Base-by-base conservation (phyloP, 768 basidiomycete species). In the Sarcomyxa edulis region DNA sequence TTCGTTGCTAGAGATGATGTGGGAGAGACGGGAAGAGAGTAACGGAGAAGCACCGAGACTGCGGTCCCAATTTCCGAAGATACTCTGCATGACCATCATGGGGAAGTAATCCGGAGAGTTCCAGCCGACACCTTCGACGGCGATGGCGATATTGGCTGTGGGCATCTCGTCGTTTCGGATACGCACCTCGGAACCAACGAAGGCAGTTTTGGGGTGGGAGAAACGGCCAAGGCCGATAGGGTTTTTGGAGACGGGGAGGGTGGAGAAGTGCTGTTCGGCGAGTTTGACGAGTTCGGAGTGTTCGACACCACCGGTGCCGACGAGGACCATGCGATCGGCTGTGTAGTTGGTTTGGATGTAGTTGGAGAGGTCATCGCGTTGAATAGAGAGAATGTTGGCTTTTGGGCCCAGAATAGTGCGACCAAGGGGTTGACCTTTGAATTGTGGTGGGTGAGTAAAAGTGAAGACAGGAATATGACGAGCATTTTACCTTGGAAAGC, bases 1-100 rank as follows among this genome's bases (percentile, higher is more conserved):
- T 73, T 90, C 88, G 76, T 97, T 83, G 38, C 75, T 71, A 25
- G 91, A 88, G 53, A 98, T 74, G 61, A 92, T 85, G 62, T 94
- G 86, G 18, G 87, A 88, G 39, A 99, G 82, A 36, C 85, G 81
- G 36, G 92, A 96, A 44, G 89, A 92, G 47, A 95, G 80, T 38
- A 96, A 72, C 16, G 90, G 75, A 3, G 90, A 84, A 33, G 91
- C 80, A 51, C 95, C 96, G 51, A 98, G 81, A 32, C 86, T 88
- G 50, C 96, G 81, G 60, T 99, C 95, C 96, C 96, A 99, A 78
- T 98, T 99, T 47, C 96, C 96, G 65, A 98, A 85, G 65, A 98
- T 90, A 53, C 80, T 82, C 62, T 95, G 90, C 84, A 96, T 89
- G 58, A 91, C 93, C 68, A 97, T 81, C 94, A 99, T 95, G 45